phyloP scores from a whole-genome alignment of 2,329 filamentous ascomycete species.

The Aspergillus flavus region DNA sequence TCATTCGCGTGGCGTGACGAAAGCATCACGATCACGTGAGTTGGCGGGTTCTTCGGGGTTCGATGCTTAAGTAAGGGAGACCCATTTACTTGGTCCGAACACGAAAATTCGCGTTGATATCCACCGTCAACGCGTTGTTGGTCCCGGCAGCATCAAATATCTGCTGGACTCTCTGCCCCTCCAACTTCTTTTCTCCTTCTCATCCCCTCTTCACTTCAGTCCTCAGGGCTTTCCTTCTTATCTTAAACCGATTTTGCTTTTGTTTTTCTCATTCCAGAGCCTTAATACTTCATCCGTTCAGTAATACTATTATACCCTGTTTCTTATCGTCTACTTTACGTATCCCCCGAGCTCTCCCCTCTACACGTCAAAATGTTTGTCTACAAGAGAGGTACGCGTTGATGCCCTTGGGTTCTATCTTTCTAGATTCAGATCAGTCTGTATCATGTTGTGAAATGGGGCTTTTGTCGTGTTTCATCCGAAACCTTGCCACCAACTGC shows the following conservation, averaged over 20 bases:
- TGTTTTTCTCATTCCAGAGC: slow-evolving; percentile 6
- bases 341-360: slow-evolving; percentile 12
- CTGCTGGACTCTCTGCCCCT: slow-evolving; percentile 29
- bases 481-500: slow-evolving; percentile 21
- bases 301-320: slow-evolving; percentile 28
- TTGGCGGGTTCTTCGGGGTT: neutral
- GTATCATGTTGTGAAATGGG: neutral
- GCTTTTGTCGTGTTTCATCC: neutral
- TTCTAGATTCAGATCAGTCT: neutral
- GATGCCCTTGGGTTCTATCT: neutral
- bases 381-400: slow-evolving; percentile 61
- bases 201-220: slow-evolving; percentile 22
- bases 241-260: slow-evolving; percentile 6
- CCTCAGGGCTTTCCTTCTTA: slow-evolving; percentile 13
- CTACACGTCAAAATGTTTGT: slow-evolving; percentile 57
- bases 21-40: neutral
- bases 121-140: slow-evolving; percentile 33
- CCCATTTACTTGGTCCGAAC: slow-evolving; percentile 31
- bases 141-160: slow-evolving; percentile 37
- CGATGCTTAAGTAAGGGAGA: slow-evolving; percentile 22
- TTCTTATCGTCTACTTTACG: slow-evolving; percentile 19
- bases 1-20: slow-evolving; percentile 10
- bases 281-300: slow-evolving; percentile 13
- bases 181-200: slow-evolving; percentile 29
- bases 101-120: slow-evolving; percentile 38